Conservation (phyloP, 202 grass and related monocot species). For the Bolboschoenoplectus hybrid region DNA sequence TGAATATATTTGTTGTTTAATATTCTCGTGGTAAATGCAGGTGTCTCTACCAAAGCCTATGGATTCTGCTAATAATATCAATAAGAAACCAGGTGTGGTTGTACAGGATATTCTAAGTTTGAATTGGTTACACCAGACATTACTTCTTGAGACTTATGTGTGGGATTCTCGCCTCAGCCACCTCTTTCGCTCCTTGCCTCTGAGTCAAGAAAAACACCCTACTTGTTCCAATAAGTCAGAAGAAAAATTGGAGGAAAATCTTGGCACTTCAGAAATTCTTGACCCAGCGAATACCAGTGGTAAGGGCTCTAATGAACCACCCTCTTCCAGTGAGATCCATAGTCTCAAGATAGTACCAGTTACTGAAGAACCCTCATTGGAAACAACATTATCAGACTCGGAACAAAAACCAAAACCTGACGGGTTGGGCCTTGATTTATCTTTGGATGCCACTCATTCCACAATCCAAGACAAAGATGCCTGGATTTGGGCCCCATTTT, state of each 20-base stretch:
- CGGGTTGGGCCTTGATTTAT: neutral
- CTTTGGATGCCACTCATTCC: constrained; percentile 21
- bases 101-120: constrained; percentile 64
- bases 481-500: constrained; percentile 69
- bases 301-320: constrained; percentile 27
- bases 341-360: constrained; percentile 13
- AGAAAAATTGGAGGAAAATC: constrained; percentile 11
- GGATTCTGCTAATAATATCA: constrained; percentile 11
- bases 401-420: neutral
- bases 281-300: neutral
- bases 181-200: constrained; percentile 51
- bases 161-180: constrained; percentile 77
- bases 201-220: constrained; percentile 34
- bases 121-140: constrained; percentile 82
- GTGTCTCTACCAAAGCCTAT: constrained; percentile 7
- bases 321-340: constrained; percentile 14
- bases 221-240: constrained; percentile 19
- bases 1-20: neutral
- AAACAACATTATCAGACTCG: constrained; percentile 18
- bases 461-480: constrained; percentile 39
- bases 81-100: constrained; percentile 37
- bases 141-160: constrained; percentile 76
- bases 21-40: constrained; percentile 31
- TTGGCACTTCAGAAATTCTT: neutral
- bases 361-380: neutral